A percentile compares a stretch with the other conserved stretches of the same genome.
Conservation (phyloP, 2,329 filamentous ascomycete species). For the Leptosphaerulina australis region DNA sequence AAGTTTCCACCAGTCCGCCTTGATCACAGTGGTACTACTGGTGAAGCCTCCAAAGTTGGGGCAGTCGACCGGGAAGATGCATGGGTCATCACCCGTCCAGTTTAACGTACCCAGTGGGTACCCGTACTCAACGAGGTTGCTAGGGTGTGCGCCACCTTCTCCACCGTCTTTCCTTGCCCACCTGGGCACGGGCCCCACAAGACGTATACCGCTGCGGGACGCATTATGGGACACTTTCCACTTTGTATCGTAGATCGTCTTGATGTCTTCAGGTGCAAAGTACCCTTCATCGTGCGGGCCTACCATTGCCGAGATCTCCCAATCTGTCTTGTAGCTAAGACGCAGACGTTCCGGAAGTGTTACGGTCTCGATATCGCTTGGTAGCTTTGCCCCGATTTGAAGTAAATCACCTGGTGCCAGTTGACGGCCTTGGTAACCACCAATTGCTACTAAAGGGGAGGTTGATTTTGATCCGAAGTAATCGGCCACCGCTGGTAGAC, state of each 20-base stretch:
- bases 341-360: constrained; percentile 54
- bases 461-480: constrained; percentile 67
- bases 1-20: constrained; percentile 65
- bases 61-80: constrained; percentile 64
- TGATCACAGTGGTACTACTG: constrained; percentile 61
- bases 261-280: constrained; percentile 58
- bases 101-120: constrained; percentile 65
- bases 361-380: constrained; percentile 37
- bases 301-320: constrained; percentile 61
- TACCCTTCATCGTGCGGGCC: constrained; percentile 64
- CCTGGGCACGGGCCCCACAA: constrained; percentile 63
- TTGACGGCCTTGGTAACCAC: constrained; percentile 64
- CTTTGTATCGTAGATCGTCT: constrained; percentile 62
- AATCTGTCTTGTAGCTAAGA: constrained; percentile 57
- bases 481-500: constrained; percentile 59
- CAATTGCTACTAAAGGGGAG: constrained; percentile 62
- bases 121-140: constrained; percentile 60
- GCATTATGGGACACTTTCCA: constrained; percentile 68
- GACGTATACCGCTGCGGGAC: constrained; percentile 64
- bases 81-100: constrained; percentile 66
- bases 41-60: constrained; percentile 68
- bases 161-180: constrained; percentile 67
- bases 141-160: constrained; percentile 67
- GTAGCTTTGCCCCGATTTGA: constrained; percentile 51
- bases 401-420: constrained; percentile 62